Evolutionary conservation across 306 rosid species (phyloP).

Genomic region (barrel medic (Medicago truncatula)): MtrunA17r5.0-ANR NC_053042.1:52319001-52319500

Average conservation of each 20-base stretch:
- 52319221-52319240: slow-evolving; percentile 8
- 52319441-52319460: slow-evolving; percentile 69
- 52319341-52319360: slow-evolving; percentile 23
- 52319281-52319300: slow-evolving; percentile 13
- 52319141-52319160: no score
- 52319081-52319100: no score
- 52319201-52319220: no score
- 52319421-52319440: slow-evolving; percentile 3
- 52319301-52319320: slow-evolving; percentile 20
- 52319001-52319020: background rate
- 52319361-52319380: background rate
- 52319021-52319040: slow-evolving; percentile 13
- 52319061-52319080: no score
- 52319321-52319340: slow-evolving; percentile 12
- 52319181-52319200: no score
- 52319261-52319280: background rate
- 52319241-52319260: background rate
- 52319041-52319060: background rate
- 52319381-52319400: slow-evolving; percentile 14
- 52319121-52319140: no score
- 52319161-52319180: no score
- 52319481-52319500: slow-evolving; percentile 90
- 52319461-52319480: slow-evolving; percentile 85
- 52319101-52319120: no score
- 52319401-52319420: slow-evolving; percentile 8